Percentiles rank a stretch among this genome's conserved stretches.
These are phyloP conservation scores for Petunia secreta DNA, from an alignment of 257 asterid species.

Conservation along the genomic window DNA sequence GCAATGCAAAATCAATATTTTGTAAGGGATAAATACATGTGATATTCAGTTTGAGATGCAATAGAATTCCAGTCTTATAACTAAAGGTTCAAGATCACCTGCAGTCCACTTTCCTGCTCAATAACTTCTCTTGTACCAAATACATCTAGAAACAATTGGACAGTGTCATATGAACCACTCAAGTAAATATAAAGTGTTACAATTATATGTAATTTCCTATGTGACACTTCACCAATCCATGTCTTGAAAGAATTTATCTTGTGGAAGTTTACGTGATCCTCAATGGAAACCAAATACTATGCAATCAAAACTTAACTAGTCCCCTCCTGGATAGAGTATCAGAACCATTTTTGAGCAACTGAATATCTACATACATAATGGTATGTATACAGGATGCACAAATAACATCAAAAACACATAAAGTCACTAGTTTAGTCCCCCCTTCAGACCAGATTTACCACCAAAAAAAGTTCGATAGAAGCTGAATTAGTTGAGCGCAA, in stretches of 20 bases:
- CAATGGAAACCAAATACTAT: not conserved
- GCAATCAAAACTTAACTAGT: not conserved
- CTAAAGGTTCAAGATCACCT: not conserved
- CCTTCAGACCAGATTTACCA: not conserved
- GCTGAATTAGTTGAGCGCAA: not conserved
- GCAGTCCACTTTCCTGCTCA: constrained; percentile 2
- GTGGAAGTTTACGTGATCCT: not conserved
- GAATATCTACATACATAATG: not conserved
- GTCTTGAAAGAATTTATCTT: not conserved
- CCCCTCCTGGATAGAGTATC: not conserved
- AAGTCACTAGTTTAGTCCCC: not conserved
- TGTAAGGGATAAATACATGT: not conserved
- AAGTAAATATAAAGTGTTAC: not conserved
- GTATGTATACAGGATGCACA: not conserved
- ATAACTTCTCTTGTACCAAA: not conserved
- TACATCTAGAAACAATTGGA: not conserved
- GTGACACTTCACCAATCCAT: not conserved
- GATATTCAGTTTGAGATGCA: not conserved
- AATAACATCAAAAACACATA: not conserved
- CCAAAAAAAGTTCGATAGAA: not conserved
- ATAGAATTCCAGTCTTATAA: not conserved
- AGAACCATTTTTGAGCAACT: not conserved
- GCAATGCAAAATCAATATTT: not conserved
- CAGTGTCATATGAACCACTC: not conserved
- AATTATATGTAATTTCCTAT: not conserved